A percentile compares a stretch with the other conserved stretches of the same genome.
These are phyloP conservation scores for Anisodus tanguticus DNA, from an alignment of 257 asterid genomes.

Conservation along the genomic window DNA sequence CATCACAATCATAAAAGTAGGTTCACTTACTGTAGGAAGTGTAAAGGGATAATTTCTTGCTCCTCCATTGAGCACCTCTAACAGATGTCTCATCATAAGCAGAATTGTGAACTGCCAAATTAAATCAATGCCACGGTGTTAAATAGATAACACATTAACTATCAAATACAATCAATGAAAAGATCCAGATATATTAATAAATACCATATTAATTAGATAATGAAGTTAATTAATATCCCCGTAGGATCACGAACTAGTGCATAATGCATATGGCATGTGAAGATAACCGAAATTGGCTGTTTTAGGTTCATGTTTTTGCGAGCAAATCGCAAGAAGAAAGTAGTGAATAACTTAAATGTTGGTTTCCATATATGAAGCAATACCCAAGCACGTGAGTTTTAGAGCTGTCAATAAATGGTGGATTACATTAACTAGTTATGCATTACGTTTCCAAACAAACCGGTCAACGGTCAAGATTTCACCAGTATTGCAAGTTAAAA, in stretches of 20 bases:
- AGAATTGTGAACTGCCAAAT: slow-evolving; percentile 54
- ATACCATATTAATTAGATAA: not conserved
- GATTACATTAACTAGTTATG: not conserved
- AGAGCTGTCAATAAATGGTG: not conserved
- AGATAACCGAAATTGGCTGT: not conserved
- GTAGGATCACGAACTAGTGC: slow-evolving; percentile 5
- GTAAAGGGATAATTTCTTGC: slow-evolving; percentile 69
- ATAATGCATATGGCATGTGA: slow-evolving; percentile 8
- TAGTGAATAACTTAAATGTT: slow-evolving; percentile 22
- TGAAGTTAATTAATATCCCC: not conserved
- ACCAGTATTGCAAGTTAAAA: not conserved
- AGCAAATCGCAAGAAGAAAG: slow-evolving; percentile 25
- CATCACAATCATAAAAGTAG: not conserved
- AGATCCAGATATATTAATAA: not conserved
- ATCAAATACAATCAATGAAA: not conserved
- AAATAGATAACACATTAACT: not conserved
- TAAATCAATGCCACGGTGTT: not conserved
- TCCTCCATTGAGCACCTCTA: slow-evolving; percentile 56
- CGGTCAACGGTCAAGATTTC: not conserved
- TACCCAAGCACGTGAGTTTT: not conserved
- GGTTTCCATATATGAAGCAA: slow-evolving; percentile 1
- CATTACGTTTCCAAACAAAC: not conserved
- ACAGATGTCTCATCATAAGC: slow-evolving; percentile 55
- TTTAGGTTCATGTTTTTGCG: slow-evolving; percentile 5
- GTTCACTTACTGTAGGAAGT: slow-evolving; percentile 63